Base-by-base conservation (phyloP, 768 basidiomycete species). In the Termitomyces sp. region DNA sequence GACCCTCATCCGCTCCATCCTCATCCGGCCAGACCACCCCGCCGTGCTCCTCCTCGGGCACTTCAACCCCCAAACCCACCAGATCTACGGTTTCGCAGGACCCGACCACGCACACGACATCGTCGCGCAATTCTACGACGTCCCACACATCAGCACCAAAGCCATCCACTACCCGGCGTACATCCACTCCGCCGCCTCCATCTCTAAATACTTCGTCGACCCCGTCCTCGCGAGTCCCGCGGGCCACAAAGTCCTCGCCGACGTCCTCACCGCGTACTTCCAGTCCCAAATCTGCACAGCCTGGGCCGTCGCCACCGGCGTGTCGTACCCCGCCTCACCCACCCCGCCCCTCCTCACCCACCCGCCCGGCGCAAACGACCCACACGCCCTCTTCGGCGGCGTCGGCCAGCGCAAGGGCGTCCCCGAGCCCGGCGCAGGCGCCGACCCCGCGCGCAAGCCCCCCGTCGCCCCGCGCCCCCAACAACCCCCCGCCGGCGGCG, bases 41-140 rank as follows among this genome's bases (percentile, higher is more conserved):
- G 97, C 95, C 32, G 84, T 99, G 58, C 71, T 99, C 63, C 81
- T 98, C 58, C 84, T 99, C n/a, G 96, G 96, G 16, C 95, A 98
- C 73, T 98, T 98, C 68, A 84, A 84, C 54, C 91, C 95, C 0
- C 94, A 99, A 65, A 67, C 88, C 1, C 91, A 95, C 64, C 76
- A 82, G 37, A 72, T 79, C 22, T 76, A 92, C 64, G 95, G 94
- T 2, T 97, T 90, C 66, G 85, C 85, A 3, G 95, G 96, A 2
- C 90, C 95, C 1, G 95, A 97, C 67, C 84, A 92, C 64, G 86
- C 85, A 79, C 96, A 99, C 70, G 87, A 80, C 61, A 74, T 89
- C 56, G 94, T 98, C 1, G 92, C 97, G 1, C 94, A 95, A 68
- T 98, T 94, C 76, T 99, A 99, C 75, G 97, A 99, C 68, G 84